Evolutionary conservation across 1,139 yeast species (phyloP), one percentile per base, ranked within the genome.

Genomic region (Suhomyces anneliseae): DNA sequence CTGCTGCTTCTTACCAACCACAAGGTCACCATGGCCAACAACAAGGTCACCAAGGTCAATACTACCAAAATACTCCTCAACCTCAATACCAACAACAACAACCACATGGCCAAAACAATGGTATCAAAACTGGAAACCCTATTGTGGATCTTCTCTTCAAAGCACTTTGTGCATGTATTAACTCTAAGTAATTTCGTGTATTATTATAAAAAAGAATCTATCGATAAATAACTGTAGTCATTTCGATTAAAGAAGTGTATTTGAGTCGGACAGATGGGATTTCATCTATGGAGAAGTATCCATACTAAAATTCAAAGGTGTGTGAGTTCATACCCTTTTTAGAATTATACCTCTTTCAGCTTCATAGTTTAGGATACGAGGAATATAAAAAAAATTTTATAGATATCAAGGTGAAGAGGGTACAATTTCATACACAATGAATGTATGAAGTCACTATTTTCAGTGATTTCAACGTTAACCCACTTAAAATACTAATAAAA

Each of bases 131-230:
- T 60, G 70, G 64, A 54, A 72, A 62, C 54, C 65, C 51, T 44
- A 42, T 70, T 48, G 55, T 68, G 54, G 71, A 63, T 38, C 41
- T 65, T 44, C 58, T 71, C 53, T 46, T 70, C 54, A 68, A 69
- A 54, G 53, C 58, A n/a, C 43, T 70, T 41, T 71, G 75, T 55
- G 54, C 61, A 47, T 70, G 74, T 60, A 55, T 60, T 55, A 72
- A 57, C 33, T 44, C 33, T 46, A 43, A 35, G 39, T 44, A 44
- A 37, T 35, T 45, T 36, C 43, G 43, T 44, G 40, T 44, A 47
- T 47, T 49, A 33, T 15, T 36, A 32, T 37, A 38, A 29, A 29
- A 9, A 29, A 11, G 32, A 29, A 29, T 29, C 11, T 29, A 29
- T 29, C 32, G n/a, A 29, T 29, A 29, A 11, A 6, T 11, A 29